Conservation (phyloP, 139 green algal genomes). For the Chlorella sp. region DNA sequence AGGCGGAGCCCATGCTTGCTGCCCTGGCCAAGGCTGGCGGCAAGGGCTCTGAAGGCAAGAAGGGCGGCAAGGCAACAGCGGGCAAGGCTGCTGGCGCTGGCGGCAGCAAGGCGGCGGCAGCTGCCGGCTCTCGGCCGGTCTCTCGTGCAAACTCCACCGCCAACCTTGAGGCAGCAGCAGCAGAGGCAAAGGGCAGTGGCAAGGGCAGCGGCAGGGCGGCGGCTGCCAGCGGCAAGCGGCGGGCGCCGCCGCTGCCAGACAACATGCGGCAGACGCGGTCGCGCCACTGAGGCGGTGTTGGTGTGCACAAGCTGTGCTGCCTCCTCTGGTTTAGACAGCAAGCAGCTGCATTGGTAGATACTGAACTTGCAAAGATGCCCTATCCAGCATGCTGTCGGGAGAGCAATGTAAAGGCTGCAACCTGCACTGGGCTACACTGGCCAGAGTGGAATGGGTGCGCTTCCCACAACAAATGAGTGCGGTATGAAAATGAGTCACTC, state of each 20-base stretch:
- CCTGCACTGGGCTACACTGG: too few species aligned
- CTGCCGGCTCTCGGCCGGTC: slow-evolving; percentile 11
- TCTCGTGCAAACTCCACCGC: not conserved
- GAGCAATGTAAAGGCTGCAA: too few species aligned
- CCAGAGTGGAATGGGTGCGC: too few species aligned
- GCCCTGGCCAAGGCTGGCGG: not conserved
- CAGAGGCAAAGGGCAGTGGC: not conserved
- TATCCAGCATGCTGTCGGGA: too few species aligned
- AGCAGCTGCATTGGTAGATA: too few species aligned
- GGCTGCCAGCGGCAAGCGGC: slow-evolving; percentile 25
- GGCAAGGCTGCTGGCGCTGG: not conserved
- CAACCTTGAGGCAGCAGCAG: not conserved
- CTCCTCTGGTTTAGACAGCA: too few species aligned
- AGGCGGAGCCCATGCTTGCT: slow-evolving; percentile 8
- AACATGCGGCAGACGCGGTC: slow-evolving; percentile 10
- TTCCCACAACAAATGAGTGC: too few species aligned
- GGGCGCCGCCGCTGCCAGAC: not conserved
- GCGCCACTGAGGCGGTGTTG: not conserved
- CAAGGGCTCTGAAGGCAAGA: not conserved
- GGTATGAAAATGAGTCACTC: too few species aligned
- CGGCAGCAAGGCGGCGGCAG: not conserved
- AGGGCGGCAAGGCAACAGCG: not conserved
- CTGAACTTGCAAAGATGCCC: too few species aligned
- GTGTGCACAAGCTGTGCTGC: too few species aligned
- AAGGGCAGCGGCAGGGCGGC: not conserved